Evolutionary conservation across 495 filamentous ascomycete genomes (phyloP).

Genomic region (Ramalina intermedia): DNA sequence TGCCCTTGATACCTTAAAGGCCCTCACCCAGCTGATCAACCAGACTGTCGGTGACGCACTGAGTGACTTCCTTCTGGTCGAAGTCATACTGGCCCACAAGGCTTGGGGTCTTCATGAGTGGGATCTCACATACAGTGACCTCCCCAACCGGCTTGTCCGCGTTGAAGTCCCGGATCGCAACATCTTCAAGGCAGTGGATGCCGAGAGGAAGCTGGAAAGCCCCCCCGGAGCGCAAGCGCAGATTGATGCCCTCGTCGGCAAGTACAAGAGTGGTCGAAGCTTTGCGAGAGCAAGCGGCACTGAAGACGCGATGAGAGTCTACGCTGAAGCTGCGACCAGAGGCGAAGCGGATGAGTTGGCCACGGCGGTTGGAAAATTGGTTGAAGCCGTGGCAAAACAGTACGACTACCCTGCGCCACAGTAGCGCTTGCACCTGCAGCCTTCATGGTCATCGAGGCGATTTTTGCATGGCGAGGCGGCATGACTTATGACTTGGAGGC

Average conservation of each 20-base stretch:
- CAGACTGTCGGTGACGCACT: slow-evolving; percentile 94
- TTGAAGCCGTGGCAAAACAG: neutral
- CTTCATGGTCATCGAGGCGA: too few species aligned
- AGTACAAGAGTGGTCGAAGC: slow-evolving; percentile 76
- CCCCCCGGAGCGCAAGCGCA: slow-evolving; percentile 65
- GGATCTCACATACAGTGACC: slow-evolving; percentile 86
- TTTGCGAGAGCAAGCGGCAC: slow-evolving; percentile 91
- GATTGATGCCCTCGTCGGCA: slow-evolving; percentile 76
- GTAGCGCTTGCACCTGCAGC: too few species aligned
- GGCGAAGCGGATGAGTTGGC: slow-evolving; percentile 78
- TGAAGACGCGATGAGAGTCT: slow-evolving; percentile 90
- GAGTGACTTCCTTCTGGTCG: slow-evolving; percentile 89
- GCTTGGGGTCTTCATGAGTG: slow-evolving; percentile 80
- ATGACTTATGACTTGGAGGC: too few species aligned
- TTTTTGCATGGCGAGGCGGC: too few species aligned
- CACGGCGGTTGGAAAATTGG: slow-evolving; percentile 50
- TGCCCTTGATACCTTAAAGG: slow-evolving; percentile 65
- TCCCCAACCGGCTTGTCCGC: slow-evolving; percentile 86
- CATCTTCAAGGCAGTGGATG: slow-evolving; percentile 78
- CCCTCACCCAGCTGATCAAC: slow-evolving; percentile 82
- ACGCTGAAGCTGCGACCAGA: slow-evolving; percentile 84
- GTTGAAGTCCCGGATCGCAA: slow-evolving; percentile 80
- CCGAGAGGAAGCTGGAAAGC: slow-evolving; percentile 72
- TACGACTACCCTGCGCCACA: neutral
- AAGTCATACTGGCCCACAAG: slow-evolving; percentile 92